These are phyloP conservation scores for Bipolaris gigantea DNA, from an alignment of 2,329 filamentous ascomycete genomes.

Conservation along the genomic window DNA sequence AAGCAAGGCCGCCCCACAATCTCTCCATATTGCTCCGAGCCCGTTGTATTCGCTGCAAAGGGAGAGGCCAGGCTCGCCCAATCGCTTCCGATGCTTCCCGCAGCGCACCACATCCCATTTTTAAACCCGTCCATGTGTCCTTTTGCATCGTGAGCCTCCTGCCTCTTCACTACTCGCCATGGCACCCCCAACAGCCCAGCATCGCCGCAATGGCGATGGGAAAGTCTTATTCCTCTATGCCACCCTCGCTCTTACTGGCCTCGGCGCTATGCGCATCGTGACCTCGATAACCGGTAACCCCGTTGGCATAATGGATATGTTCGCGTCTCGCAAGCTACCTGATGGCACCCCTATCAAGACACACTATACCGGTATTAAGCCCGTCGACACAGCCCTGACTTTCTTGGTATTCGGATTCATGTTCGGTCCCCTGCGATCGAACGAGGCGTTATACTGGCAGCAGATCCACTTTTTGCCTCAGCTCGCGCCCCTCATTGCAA, in stretches of 20 bases:
- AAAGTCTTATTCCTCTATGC: constrained; percentile 6
- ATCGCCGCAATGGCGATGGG: constrained; percentile 14
- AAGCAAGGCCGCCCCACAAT: constrained; percentile 1
- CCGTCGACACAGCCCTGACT: constrained; percentile 12
- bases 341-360: constrained; percentile 20
- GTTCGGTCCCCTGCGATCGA: constrained; percentile 12
- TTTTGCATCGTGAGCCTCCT: not conserved
- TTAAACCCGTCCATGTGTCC: not conserved
- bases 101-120: not conserved
- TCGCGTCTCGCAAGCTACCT: constrained; percentile 5
- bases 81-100: not conserved
- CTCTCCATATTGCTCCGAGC: not conserved
- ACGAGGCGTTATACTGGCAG: constrained; percentile 22
- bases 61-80: not conserved
- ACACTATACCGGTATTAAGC: constrained; percentile 14
- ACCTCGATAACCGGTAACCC: constrained; percentile 6
- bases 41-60: not conserved
- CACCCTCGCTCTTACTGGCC: constrained; percentile 4
- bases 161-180: constrained; percentile 4
- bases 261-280: constrained; percentile 19
- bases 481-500: constrained; percentile 6
- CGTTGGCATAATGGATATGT: constrained; percentile 6
- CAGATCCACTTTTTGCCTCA: constrained; percentile 20
- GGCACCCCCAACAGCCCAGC: constrained; percentile 6
- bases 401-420: constrained; percentile 20